These are phyloP conservation scores for Skeletonema grethae DNA, from an alignment of 108 stramenopile species.

Conservation along the genomic window DNA sequence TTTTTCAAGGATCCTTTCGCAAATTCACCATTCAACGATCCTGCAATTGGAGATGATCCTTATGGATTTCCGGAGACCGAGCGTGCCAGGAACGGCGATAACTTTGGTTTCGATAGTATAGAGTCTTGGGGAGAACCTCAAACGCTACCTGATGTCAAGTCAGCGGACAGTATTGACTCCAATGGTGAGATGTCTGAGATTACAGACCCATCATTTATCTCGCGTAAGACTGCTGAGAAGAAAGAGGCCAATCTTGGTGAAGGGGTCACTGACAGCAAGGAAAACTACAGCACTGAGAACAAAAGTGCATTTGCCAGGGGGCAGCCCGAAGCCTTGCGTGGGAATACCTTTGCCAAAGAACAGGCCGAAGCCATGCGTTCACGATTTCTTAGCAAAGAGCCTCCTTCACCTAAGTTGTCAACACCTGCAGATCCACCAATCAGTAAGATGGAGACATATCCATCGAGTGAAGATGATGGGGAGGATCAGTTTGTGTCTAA, in stretches of 20 bases:
- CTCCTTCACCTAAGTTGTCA: not conserved
- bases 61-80: conserved; percentile 33
- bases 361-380: not conserved
- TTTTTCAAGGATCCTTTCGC: conserved; percentile 41
- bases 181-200: conserved; percentile 3
- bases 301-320: not conserved
- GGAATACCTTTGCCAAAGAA: not conserved
- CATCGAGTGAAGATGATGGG: not conserved
- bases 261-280: conserved; percentile 14
- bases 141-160: not conserved
- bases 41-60: conserved; percentile 22
- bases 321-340: not conserved
- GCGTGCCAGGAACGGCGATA: conserved; percentile 2
- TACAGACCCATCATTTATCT: not conserved
- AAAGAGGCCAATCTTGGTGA: not conserved
- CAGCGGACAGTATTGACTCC: not conserved
- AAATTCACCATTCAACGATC: conserved; percentile 22
- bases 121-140: not conserved
- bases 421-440: not conserved
- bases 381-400: not conserved
- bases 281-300: conserved; percentile 24
- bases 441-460: not conserved
- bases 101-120: not conserved
- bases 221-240: not conserved
- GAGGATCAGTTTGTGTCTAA: conserved; percentile 2